Evolutionary conservation across 371 early-diverging fungal genomes (phyloP), one percentile per base, ranked within the genome.

Genomic region (Neoconidiobolus thromboides): DNA sequence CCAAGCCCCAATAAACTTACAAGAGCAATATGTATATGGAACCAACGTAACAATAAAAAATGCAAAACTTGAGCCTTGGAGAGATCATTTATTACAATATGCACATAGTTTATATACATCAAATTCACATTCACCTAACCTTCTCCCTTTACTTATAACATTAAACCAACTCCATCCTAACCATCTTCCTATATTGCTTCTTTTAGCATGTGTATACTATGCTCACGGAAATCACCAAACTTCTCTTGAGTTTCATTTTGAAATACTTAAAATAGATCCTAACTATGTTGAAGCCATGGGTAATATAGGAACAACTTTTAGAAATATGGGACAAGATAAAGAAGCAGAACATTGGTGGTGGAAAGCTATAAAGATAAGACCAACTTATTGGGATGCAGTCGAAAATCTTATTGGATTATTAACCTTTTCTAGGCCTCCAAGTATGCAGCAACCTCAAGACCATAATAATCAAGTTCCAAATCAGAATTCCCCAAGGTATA

Each of bases 381-480:
- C 91, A 1, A 86, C 83, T 10, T 93, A 93, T 69, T 93, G 90
- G 90, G 93, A 93, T 64, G 93, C 89, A 0, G 85, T 84, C 3
- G 87, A 89, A 64, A 91, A 91, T 61, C 71, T 93, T 44, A 80
- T 91, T 26, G 87, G 88, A 6, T 81, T 90, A 5, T 69, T 90
- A 44, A 86, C 87, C 67, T 73, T 68, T 44, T n/a, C 49, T 36
- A 14, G 44, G 39, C 15, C 55, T 26, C 15, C 62, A 48, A 55
- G 53, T 43, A 48, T 7, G n/a, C 39, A 39, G 12, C 6, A 46
- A 12, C n/a, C 10, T 37, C 5, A 15, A 7, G 52, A n/a, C 26
- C 43, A 57, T n/a, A 10, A 12, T 5, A 40, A 48, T 58, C 48
- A 57, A 56, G 36, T n/a, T 36, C 38, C 55, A 5, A 41, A 41